These are phyloP conservation scores for Trametes polyzona DNA, from an alignment of 1,284 basidiomycete species.

Conservation along the genomic window DNA sequence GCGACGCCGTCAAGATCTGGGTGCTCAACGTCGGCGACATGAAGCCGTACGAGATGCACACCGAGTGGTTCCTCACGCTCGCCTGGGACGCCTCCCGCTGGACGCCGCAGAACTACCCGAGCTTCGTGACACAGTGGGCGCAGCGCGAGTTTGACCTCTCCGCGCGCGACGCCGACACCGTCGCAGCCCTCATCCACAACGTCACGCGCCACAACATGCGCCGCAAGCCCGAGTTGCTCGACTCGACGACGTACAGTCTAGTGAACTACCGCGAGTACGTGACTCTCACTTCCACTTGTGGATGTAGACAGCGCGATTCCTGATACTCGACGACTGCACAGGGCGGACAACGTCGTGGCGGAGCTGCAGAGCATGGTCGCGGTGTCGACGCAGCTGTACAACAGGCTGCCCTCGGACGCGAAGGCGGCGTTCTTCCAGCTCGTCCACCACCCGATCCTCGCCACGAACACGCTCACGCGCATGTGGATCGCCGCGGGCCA, in stretches of 20 bases:
- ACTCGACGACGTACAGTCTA: conserved; percentile 64
- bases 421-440: conserved; percentile 71
- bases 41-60: conserved; percentile 74
- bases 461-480: conserved; percentile 57
- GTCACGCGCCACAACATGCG: conserved; percentile 65
- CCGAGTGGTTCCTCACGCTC: conserved; percentile 70
- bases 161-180: conserved; percentile 40
- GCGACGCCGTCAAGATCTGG: conserved; percentile 60
- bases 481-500: conserved; percentile 62
- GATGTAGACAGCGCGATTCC: not conserved
- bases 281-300: not conserved
- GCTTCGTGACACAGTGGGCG: conserved; percentile 62
- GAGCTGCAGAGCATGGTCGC: conserved; percentile 55
- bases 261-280: conserved; percentile 71
- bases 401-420: conserved; percentile 47
- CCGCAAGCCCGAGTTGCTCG: conserved; percentile 70
- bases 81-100: conserved; percentile 64
- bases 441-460: conserved; percentile 65
- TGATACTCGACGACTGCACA: conserved; percentile 27
- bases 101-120: conserved; percentile 54
- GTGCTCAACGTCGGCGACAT: conserved; percentile 72
- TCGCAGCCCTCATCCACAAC: conserved; percentile 59
- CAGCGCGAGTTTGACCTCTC: conserved; percentile 65
- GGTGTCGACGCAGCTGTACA: conserved; percentile 59
- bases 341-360: conserved; percentile 60